Percentiles rank a stretch among this genome's conserved stretches.
phyloP scores from a whole-genome alignment of 768 basidiomycete species.

The Mrakia frigida region DNA sequence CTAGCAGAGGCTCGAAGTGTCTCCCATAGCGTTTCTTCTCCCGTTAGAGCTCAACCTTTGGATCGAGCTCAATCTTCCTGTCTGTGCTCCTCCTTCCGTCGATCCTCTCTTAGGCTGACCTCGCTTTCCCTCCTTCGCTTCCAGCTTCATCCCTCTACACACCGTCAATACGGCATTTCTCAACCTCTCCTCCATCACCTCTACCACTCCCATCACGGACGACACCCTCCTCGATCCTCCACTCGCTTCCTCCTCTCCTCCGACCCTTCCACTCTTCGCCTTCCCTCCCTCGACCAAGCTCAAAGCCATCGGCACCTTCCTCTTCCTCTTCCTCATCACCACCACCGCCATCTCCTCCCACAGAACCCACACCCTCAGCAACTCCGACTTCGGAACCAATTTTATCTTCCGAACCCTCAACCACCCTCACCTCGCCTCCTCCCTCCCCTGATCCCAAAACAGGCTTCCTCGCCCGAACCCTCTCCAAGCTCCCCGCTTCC shows the following conservation, averaged over 20 bases:
- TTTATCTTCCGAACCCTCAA: neutral
- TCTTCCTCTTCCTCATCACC: neutral
- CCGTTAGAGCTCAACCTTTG: too few relatives aligned
- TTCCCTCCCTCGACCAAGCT: neutral
- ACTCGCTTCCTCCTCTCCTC: neutral
- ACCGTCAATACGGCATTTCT: neutral
- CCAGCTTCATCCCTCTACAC: neutral
- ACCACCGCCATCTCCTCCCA: neutral
- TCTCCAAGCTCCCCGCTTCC: neutral
- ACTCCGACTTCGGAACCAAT: neutral
- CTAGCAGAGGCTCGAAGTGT: too few relatives aligned
- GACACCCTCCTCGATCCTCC: neutral
- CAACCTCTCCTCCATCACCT: neutral
- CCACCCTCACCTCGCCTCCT: neutral
- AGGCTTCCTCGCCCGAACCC: constrained; percentile 3
- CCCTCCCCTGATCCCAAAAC: neutral
- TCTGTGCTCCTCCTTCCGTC: too few relatives aligned
- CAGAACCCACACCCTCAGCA: neutral
- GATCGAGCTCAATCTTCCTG: too few relatives aligned
- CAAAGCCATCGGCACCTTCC: neutral
- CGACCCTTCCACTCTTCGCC: neutral
- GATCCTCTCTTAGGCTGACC: neutral
- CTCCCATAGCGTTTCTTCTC: too few relatives aligned
- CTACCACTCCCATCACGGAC: neutral
- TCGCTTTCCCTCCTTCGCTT: neutral